Base-by-base conservation (phyloP, 257 asterid species). In the Capsicum baccatum region DNA sequence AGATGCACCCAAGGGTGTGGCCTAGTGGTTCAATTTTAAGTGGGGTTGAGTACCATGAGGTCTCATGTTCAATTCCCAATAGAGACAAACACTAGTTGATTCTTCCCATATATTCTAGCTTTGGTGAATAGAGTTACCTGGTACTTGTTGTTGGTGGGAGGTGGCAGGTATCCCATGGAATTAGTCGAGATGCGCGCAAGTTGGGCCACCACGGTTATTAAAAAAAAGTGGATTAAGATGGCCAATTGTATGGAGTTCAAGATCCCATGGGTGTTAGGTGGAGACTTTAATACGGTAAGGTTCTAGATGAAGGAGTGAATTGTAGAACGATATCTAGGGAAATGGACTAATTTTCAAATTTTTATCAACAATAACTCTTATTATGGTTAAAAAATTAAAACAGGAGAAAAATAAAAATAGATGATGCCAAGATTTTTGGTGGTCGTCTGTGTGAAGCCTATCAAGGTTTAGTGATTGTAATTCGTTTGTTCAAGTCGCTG, bases 191-290 rank as follows among this genome's bases (percentile, higher is more conserved):
- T 26, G 33, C 33, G 33, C 33, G 33, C 33, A 26, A 26, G 33
- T 26, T 26, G 33, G 33, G 33, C 33, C 33, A 26, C 33, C 33
- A 26, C 33, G 33, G 33, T 26, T 26, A 26, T 26, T 26, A 26
- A 26, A 26, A 26, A 26, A 26, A 26, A 26, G 33, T 52, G 21
- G 81, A 8, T 17, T 1, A 50, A 7, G 50, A 76, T 14, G 64
- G 26, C 26, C 81, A 78, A 78, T 26, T 78, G 64, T 78, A 52
- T 78, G 81, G 26, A 26, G 64, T 26, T 55, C 48, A 8, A 76
- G 26, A 54, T 21, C 21, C 60, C 81, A 76, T 54, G 81, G 64
- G 33, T 54, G 42, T 14, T 54, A 54, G 64, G 64, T 44, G 58
- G 44, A 26, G 19, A 54, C 62, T 76, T 66, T 26, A 26, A 13